Conservation (phyloP, 2,329 filamentous ascomycete species). For the Ophiocordyceps polyrhachis-furcata region DNA sequence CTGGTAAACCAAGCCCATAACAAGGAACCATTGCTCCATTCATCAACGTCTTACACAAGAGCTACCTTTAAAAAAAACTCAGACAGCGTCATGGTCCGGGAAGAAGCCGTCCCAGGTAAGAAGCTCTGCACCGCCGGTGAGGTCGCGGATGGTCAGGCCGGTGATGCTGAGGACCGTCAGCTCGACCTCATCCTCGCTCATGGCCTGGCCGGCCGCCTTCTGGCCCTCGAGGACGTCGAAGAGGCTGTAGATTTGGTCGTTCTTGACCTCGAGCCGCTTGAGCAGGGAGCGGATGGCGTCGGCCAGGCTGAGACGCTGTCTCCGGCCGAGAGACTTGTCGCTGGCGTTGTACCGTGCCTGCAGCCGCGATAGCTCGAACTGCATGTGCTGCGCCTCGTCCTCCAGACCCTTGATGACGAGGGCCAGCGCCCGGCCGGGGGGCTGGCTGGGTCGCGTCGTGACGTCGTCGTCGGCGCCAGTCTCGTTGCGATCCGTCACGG, state of each 20-base stretch:
- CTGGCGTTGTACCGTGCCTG: constrained; percentile 45
- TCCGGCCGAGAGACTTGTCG: constrained; percentile 47
- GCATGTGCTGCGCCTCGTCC: constrained; percentile 63
- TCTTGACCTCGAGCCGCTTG: constrained; percentile 49
- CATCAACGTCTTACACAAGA: too few relatives aligned
- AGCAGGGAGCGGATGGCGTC: constrained; percentile 42
- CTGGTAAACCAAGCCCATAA: not conserved
- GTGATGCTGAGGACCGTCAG: constrained; percentile 41
- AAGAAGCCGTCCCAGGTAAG: constrained; percentile 20
- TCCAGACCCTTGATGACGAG: constrained; percentile 68
- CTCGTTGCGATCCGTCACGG: constrained; percentile 37
- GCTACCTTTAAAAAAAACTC: not conserved
- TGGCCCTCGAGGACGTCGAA: constrained; percentile 74
- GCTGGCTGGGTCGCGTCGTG: constrained; percentile 47
- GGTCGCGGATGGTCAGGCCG: constrained; percentile 24
- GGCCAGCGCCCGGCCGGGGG: constrained; percentile 54
- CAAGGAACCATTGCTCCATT: too few relatives aligned
- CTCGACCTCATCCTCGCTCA: constrained; percentile 44
- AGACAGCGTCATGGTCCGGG: not conserved
- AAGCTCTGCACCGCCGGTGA: constrained; percentile 18
- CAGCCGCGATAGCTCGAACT: constrained; percentile 44
- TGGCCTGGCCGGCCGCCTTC: constrained; percentile 43
- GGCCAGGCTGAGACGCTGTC: constrained; percentile 42
- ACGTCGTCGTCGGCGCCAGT: constrained; percentile 29
- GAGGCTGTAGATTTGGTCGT: constrained; percentile 62